Base-by-base conservation (phyloP, 345 rosid genomes). In the Aquilaria sinensis region DNA sequence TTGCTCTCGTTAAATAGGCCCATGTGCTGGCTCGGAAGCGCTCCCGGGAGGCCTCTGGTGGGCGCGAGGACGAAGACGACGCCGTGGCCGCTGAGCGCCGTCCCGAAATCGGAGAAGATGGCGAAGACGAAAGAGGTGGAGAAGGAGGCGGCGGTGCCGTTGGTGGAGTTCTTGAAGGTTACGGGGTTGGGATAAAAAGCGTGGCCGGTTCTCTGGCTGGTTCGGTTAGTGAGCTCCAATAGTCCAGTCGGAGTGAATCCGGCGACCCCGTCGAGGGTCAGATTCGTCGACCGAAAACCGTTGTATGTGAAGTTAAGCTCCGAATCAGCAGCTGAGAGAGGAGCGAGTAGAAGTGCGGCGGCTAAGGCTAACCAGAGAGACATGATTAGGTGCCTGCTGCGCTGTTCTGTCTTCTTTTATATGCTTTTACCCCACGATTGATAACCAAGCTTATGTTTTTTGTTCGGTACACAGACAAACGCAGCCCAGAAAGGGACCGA, bases 1-100 rank as follows among this genome's bases (percentile, higher is more conserved):
- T 56, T 68, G 56, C 64, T 12, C 2, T 0, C 0, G 11, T 67
- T 75, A 57, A 75, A 61, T 33, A 75, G 54, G 41, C 79, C 75
- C 0, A 75, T 51, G 37, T 23, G 57, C 31, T 33, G 61, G 48
- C 29, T 33, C 1, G 68, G 11, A n/a, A 12, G 33, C n/a, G 55
- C 61, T 31, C 61, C 68, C 2, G 61, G 48, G 33, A 56, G 55
- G 14, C 34, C 55, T 7, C 16, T 31, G 16, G 61, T 56, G 11
- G 68, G 61, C 16, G 68, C 14, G 13, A 65, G 33, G 16, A 65
- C 68, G 48, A 65, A 65, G 8, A 54, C 68, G 47, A 65, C 57
- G 11, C 68, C 68, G 12, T 56, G 61, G n/a, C 56, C 61, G 23
- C 61, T 16, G 56, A 65, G 29, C 48, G 10, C 8, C 12, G 62